Evolutionary conservation across 2,329 filamentous ascomycete genomes (phyloP).

Genomic region (Aspergillus melleus): DNA sequence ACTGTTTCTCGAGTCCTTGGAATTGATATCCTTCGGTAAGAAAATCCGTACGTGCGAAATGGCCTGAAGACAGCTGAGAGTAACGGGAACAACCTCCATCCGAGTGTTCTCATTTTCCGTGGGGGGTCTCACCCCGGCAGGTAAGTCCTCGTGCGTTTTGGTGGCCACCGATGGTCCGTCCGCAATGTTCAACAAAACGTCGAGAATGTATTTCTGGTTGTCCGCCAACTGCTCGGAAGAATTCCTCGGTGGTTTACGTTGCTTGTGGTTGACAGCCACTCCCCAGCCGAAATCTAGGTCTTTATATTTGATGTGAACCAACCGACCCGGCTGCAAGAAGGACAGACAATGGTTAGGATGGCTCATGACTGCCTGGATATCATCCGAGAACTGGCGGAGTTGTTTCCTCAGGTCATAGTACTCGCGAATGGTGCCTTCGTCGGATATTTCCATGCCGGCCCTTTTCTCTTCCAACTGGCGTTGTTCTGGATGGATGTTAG

Average conservation of each 20-base stretch:
- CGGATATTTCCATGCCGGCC: constrained; percentile 72
- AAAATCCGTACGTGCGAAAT: constrained; percentile 83
- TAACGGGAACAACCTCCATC: constrained; percentile 81
- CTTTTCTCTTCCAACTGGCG: constrained; percentile 74
- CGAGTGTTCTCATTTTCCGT: constrained; percentile 64
- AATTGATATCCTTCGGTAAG: constrained; percentile 73
- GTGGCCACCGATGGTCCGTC: constrained; percentile 53
- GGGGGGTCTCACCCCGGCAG: constrained; percentile 62
- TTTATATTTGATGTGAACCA: constrained; percentile 80
- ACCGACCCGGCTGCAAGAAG: constrained; percentile 82
- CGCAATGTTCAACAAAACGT: constrained; percentile 71
- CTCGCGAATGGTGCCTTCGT: constrained; percentile 86
- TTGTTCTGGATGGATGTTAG: constrained; percentile 58
- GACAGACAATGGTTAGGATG: constrained; percentile 83
- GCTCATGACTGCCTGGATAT: constrained; percentile 89
- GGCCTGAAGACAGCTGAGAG: constrained; percentile 80
- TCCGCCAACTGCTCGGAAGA: constrained; percentile 66
- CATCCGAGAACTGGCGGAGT: constrained; percentile 76
- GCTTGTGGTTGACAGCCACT: constrained; percentile 72
- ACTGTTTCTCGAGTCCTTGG: constrained; percentile 66
- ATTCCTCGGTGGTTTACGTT: constrained; percentile 65
- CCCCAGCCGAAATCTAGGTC: constrained; percentile 93
- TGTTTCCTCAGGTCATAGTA: constrained; percentile 90
- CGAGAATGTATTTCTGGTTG: constrained; percentile 78
- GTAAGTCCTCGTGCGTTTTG: constrained; percentile 64